Base-by-base conservation (phyloP, 805 yeast genomes). In the Metschnikowia rubicola region DNA sequence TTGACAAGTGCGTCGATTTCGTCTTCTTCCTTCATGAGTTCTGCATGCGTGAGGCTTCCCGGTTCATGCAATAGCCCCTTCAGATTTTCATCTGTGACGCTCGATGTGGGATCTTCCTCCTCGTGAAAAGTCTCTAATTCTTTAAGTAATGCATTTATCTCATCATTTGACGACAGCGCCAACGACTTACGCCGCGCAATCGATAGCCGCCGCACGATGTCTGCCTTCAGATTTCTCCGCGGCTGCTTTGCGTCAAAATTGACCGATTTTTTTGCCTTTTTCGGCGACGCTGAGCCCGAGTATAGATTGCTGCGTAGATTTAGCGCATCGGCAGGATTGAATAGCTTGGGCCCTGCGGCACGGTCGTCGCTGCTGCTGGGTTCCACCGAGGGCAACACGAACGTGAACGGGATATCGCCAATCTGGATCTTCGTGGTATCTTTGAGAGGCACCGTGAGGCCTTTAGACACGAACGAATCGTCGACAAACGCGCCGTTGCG, bases 401-500 rank as follows among this genome's bases (percentile, higher is more conserved):
- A 94, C 41, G 81, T 79, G 65, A 94, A 94, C 8, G 89, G 85
- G 13, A 92, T 88, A 59, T 89, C 96, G 11, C 97, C 98, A 35
- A 94, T 88, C 64, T 94, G 98, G 41, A 94, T 83, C 57, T 86
- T 86, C 1, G 91, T 82, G 35, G 85, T 87, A 66, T 92, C 88
- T 19, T 74, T 74, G 39, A 94, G 70, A 2, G 96, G 96, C 8
- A 94, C 90, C 0, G 99, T 94, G 33, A 88, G 83, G 8, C 96
- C 97, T 51, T 86, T 81, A 61, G 89, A 97, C 7, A 94, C 85
- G 64, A 92, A 94, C 32, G 74, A 74, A 55, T 90, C 96, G 65
- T 92, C 94, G 3, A 94, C 96, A 73, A 94, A 94, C 2, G 97
- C 97, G 34, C 99, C 99, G 64, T 94, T 94, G 57, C 96, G 78